A percentile compares a stretch with the other conserved stretches of the same genome.
These are phyloP conservation scores for Oryza meridionalis DNA, from an alignment of 176 grass and related monocot species.

Conservation along the genomic window DNA sequence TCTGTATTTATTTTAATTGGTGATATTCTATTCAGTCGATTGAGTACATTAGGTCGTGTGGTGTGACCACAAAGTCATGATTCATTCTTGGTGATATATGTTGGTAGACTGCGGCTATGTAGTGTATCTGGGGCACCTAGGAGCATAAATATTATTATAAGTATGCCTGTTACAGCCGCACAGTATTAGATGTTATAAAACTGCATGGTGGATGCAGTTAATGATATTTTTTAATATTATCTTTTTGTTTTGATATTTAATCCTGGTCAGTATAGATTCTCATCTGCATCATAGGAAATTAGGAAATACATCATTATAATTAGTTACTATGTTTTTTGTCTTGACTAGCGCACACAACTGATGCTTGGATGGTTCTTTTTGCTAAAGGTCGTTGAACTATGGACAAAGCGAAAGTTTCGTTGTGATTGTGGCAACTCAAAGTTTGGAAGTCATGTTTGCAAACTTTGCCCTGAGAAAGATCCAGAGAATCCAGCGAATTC, in stretches of 20 bases:
- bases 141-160: background rate
- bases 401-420: constrained; percentile 92
- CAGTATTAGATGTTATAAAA: background rate
- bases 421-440: constrained; percentile 98
- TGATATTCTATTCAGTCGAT: background rate
- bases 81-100: background rate
- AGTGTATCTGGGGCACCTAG: background rate
- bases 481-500: constrained; percentile 66
- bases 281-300: constrained; percentile 3
- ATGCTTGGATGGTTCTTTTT: background rate
- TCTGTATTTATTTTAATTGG: background rate
- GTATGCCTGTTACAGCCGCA: background rate
- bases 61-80: background rate
- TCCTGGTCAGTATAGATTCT: constrained; percentile 10
- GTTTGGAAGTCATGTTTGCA: constrained; percentile 73
- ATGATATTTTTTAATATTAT: background rate
- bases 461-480: constrained; percentile 81
- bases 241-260: background rate
- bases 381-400: constrained; percentile 85
- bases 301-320: constrained; percentile 7
- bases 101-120: background rate
- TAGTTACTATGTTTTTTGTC: constrained; percentile 17
- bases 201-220: background rate
- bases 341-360: constrained; percentile 8
- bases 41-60: background rate